Evolutionary conservation across 305 asterid genomes (phyloP), one percentile per base, ranked within the genome.

Genomic region (Vinca major): DNA sequence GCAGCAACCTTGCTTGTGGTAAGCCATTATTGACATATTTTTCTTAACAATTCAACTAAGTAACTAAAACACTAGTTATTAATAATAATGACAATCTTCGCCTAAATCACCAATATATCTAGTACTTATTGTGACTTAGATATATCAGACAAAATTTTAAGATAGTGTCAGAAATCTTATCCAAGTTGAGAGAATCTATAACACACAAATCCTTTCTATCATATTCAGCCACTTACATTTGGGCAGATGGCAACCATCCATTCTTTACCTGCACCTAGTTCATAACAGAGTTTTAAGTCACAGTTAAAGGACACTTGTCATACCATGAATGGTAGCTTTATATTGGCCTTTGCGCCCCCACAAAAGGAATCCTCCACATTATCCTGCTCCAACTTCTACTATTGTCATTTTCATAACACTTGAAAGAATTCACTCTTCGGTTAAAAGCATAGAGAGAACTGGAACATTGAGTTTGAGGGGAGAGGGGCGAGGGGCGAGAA

Each of bases 1-100:
- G 83, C 65, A 65, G 88, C 19, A 84, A 78, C 74, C 79, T 94
- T 56, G 88, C 86, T 55, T 94, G 99, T 45, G 99, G 99, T 91
- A 89, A 81, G 62, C 44, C 20, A 51, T 21, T 9, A 3, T 54
- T 51, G 41, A 36, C 37, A 55, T 7, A 2, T 65, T 17, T 60
- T 21, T 5, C 12, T 26, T 26, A 26, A 26, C 33, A 26, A 26
- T 26, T 26, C 33, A 26, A 0, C 33, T 26, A 26, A 26, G 33
- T 26, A 26, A 26, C 33, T 26, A 26, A 26, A 26, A 26, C 33
- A 26, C 33, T 26, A 26, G 33, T 26, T 26, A 26, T 26, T 26
- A 26, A 26, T 26, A 26, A 26, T 26, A 26, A 26, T 26, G 33
- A 26, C 33, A 26, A 26, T 26, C 33, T 26, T 26, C 33, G 33